Base-by-base conservation (phyloP, 2,329 filamentous ascomycete genomes). In the Ophiostoma tasmaniense region DNA sequence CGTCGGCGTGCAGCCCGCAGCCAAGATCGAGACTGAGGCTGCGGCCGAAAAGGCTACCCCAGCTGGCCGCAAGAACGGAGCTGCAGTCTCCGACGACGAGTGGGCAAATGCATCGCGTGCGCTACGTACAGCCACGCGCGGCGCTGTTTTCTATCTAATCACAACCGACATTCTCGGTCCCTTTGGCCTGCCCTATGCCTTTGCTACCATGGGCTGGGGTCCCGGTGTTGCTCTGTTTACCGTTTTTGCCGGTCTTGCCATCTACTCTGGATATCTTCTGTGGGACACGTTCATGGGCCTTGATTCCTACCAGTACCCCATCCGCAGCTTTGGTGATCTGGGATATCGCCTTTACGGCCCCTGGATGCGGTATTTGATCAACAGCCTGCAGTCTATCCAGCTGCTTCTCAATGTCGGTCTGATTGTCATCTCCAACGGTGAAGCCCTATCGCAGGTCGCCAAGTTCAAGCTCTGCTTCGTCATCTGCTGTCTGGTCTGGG, bases 361-460 rank as follows among this genome's bases (percentile, higher is more conserved):
- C 17, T 77, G 73, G 70, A 77, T 80, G 25, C 81, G 82, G 14
- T 78, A 84, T 71, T 69, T 79, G 17, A 77, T 83, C 76, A 85
- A 85, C 73, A 69, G 82, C 64, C 75, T 82, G 2, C 83, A 84
- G 73, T 77, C 80, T 0, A 71, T 85, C 35, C 80, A 81, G 71
- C 76, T 84, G 37, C 74, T 87, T 33, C 76, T 87, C 33, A 82
- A 82, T 62, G 83, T 87, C 1, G 79, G 80, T 1, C 77, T 85
- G 52, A 77, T 87, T 62, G 82, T 85, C 67, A 80, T 87, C 55
- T 79, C 77, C 66, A 85, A 82, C 64, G 84, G 84, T 3, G 81
- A 87, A 74, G 80, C 81, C 22, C 81, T 87, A 30, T 83, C 81
- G 0, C 83, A 87, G 73, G 79, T 85, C 67, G 80, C 82, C 39